These are phyloP conservation scores for Oxytropis ochrocephala DNA, from an alignment of 306 rosid species.

Conservation along the genomic window DNA sequence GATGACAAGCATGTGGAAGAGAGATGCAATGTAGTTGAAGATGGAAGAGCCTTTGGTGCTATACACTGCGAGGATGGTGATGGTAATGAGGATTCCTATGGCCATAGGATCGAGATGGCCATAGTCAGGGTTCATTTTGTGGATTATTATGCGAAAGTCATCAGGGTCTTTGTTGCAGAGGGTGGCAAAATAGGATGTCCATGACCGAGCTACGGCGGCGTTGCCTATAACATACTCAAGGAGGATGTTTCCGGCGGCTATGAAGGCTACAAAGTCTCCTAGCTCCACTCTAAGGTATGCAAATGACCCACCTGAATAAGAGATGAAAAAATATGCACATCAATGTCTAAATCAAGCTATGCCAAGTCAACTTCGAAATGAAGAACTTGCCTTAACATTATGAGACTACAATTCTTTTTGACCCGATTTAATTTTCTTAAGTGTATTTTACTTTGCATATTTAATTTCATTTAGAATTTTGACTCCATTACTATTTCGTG, in stretches of 20 bases:
- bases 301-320: constrained; percentile 61
- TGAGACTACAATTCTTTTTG: too few relatives aligned
- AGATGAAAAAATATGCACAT: too few relatives aligned
- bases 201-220: constrained; percentile 67
- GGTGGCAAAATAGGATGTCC: constrained; percentile 84
- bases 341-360: too few relatives aligned
- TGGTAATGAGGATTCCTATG: constrained; percentile 31
- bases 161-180: constrained; percentile 46
- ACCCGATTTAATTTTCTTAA: too few relatives aligned
- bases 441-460: too few relatives aligned
- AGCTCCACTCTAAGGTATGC: constrained; percentile 78
- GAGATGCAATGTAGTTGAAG: constrained; percentile 66
- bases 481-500: too few relatives aligned
- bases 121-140: constrained; percentile 8
- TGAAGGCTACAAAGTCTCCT: constrained; percentile 70
- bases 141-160: constrained; percentile 47
- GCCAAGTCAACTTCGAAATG: too few relatives aligned
- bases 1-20: constrained; percentile 49
- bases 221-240: constrained; percentile 54
- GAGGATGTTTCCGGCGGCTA: constrained; percentile 74
- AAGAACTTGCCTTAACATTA: too few relatives aligned
- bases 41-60: constrained; percentile 84
- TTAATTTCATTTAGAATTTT: too few relatives aligned
- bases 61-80: constrained; percentile 47
- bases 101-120: constrained; percentile 69